phyloP scores from a whole-genome alignment of 2,329 filamentous ascomycete species.

The Fusarium odoratissimum region DNA sequence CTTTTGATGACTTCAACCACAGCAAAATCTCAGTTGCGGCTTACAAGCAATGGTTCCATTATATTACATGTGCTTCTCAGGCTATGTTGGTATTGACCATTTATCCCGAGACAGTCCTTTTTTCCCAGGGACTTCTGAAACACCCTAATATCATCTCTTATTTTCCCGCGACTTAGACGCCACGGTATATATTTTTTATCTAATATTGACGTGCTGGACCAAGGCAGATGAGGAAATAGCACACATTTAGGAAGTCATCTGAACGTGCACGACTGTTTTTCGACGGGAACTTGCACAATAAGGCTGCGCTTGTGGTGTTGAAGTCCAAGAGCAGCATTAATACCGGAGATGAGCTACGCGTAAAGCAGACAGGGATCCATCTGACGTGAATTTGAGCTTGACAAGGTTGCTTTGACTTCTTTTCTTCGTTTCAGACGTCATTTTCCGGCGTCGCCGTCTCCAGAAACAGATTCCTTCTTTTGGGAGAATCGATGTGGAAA shows the following conservation, averaged over 20 bases:
- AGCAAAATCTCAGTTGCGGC: not conserved
- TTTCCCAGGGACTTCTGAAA: constrained; percentile 36
- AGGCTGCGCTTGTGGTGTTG: not conserved
- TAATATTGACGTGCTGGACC: not conserved
- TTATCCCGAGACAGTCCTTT: constrained; percentile 28
- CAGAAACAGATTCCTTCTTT: constrained; percentile 15
- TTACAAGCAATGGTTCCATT: not conserved
- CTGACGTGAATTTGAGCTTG: constrained; percentile 46
- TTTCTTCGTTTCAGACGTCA: constrained; percentile 45
- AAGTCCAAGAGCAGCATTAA: constrained; percentile 38
- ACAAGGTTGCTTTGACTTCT: constrained; percentile 33
- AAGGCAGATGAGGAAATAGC: not conserved
- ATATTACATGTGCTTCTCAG: not conserved
- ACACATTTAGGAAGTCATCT: not conserved
- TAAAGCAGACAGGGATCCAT: constrained; percentile 40
- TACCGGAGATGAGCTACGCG: constrained; percentile 45
- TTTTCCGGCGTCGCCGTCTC: constrained; percentile 40
- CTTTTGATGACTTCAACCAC: not conserved
- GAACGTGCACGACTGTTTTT: not conserved
- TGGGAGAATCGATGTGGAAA: not conserved
- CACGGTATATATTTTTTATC: constrained; percentile 6
- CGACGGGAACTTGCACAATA: not conserved
- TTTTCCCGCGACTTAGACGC: constrained; percentile 10
- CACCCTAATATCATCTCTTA: constrained; percentile 34
- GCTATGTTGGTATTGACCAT: not conserved